Base-by-base conservation (phyloP, 495 filamentous ascomycete species). In the Aspergillus olivimuriae region DNA sequence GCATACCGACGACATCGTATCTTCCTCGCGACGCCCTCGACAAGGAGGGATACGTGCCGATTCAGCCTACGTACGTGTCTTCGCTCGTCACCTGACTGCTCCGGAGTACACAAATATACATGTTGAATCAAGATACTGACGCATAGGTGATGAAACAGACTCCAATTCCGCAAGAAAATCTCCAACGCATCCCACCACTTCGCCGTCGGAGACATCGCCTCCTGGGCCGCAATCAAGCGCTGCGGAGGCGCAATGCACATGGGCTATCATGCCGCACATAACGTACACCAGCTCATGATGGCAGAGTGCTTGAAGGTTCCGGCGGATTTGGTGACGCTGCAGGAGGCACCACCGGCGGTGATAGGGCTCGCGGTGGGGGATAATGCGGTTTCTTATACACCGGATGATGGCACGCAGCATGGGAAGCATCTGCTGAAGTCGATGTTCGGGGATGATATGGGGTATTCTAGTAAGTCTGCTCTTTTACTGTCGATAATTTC, bases 221-320 rank as follows among this genome's bases (percentile, higher is more conserved):
- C 54, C 3, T 84, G 82, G 82, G 70, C 75, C 0, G 82, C 82
- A 16, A 86, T 85, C 61, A 85, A 83, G 63, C 75, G 83, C 21
- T 84, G 79, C 53, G 83, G 83, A 21, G 73, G 61, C 4, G 83
- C 83, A 10, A 78, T 87, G 72, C 72, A 82, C 41, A 77, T 79
- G 73, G 83, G 81, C 11, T 70, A 76, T 24, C 68, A 68, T 43
- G 77, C 77, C 2, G 82, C 72, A 0, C 47, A 62, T 18, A 86
- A 87, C 50, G 70, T 84, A 38, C 71, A 82, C 48, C 74, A 78
- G 52, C 65, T 65, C 15, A 80, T 84, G 56, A 39, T 76, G 28
- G 48, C 60, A 7, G 57, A 60, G 23, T 50, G 52, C 15, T 47
- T 34, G 1, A 50, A 52, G 0, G 60, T 56, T 17, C 63, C 64